These are phyloP conservation scores for Fraxinus xanthoxyloides DNA, from an alignment of 305 asterid genomes.

Conservation along the genomic window DNA sequence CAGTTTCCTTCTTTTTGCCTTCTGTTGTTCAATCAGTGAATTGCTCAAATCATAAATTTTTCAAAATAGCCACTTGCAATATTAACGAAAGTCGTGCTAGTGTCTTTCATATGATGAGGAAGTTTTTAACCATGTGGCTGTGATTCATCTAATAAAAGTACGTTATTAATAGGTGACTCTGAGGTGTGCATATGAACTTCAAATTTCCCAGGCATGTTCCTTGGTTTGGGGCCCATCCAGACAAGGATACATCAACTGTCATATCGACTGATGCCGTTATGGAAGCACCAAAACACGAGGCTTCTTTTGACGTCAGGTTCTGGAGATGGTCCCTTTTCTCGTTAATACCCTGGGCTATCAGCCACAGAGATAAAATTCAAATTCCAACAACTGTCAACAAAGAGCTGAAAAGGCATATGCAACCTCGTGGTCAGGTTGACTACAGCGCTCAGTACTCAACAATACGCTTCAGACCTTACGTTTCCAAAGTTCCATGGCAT, in stretches of 20 bases:
- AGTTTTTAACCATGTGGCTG: not conserved
- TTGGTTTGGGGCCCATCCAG: conserved; percentile 46
- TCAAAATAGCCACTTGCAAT: not conserved
- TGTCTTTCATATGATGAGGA: not conserved
- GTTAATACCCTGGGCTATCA: conserved; percentile 63
- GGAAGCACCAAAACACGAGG: conserved; percentile 39
- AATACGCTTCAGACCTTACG: conserved; percentile 88
- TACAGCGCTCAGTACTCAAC: conserved; percentile 38
- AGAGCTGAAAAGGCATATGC: conserved; percentile 53
- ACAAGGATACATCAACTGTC: conserved; percentile 42
- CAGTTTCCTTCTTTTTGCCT: not conserved
- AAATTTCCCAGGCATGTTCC: conserved; percentile 47
- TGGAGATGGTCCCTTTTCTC: conserved; percentile 57
- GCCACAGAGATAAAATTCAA: conserved; percentile 47
- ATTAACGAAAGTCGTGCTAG: not conserved
- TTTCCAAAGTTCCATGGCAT: conserved; percentile 95
- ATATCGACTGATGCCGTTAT: conserved; percentile 32
- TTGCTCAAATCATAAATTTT: not conserved
- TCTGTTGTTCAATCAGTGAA: not conserved
- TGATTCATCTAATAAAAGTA: not conserved
- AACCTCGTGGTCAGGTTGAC: conserved; percentile 29
- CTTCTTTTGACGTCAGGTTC: conserved; percentile 36
- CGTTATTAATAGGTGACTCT: conserved; percentile 10
- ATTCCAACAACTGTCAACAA: conserved; percentile 75
- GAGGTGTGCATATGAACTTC: conserved; percentile 42